Evolutionary conservation across 805 yeast species (phyloP), one percentile per base, ranked within the genome.

Genomic region (Candida michaelii): DNA sequence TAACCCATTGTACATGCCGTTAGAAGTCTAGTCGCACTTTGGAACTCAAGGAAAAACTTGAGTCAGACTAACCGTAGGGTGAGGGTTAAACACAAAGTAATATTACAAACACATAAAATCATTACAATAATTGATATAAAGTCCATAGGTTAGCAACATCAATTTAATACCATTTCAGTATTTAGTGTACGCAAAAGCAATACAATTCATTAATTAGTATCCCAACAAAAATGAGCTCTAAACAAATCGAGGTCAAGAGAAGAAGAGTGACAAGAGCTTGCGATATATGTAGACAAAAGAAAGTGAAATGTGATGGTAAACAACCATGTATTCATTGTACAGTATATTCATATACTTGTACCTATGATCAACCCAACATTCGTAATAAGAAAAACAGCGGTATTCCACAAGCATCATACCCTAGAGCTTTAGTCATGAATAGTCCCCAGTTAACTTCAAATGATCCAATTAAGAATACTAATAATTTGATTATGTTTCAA

Each of bases 311-410:
- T 62, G 89, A 84, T 58, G 93, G 91, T 4, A 75, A 76, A 52
- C 83, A 77, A 52, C 93, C 91, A 1, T 85, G 95, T 59, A 76
- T 79, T 24, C 88, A 82, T 59, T 89, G 96, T 58, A 85, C 96
- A 1, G 96, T 88, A 1, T 89, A 88, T 63, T 80, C 87, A 15
- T 86, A 85, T 60, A 84, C 79, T 44, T 89, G 97, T 63, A 80
- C 95, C 0, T 89, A 89, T 59, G 86, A 85, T 55, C 88, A 86
- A 54, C 91, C 95, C 8, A 73, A 83, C 40, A 66, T 73, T 42
- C 63, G 86, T 38, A 79, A 77, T 54, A 79, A 66, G 53, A 65
- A 63, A 45, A 55, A 58, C 36, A 51, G 55, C n/a, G 64, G 62
- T 1, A 58, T 60, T 11, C 69, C 67, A 3, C 44, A 47, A 3